Conservation (phyloP, 257 asterid genomes). For the Solanum appendiculatum region DNA sequence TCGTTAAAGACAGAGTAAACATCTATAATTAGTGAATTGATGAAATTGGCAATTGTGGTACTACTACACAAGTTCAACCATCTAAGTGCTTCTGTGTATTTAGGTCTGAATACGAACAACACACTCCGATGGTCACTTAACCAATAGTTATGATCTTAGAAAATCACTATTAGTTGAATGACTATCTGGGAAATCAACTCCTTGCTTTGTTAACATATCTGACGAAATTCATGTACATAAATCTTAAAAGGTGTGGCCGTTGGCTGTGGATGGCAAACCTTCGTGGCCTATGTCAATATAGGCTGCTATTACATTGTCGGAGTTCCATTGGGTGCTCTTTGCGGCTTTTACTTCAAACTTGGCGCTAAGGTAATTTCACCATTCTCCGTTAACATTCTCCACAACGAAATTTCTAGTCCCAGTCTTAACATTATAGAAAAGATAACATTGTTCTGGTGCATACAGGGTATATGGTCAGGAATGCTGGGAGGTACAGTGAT, state of each 20-base stretch:
- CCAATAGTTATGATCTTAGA: background rate
- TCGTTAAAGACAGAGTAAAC: background rate
- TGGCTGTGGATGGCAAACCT: slow-evolving; percentile 36
- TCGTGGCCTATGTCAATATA: slow-evolving; percentile 25
- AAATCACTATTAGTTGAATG: background rate
- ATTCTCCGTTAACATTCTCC: background rate
- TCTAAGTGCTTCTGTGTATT: background rate
- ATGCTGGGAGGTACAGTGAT: slow-evolving; percentile 54
- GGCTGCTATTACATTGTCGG: slow-evolving; percentile 28
- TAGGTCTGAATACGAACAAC: background rate
- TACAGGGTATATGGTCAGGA: slow-evolving; percentile 68
- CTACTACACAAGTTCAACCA: background rate
- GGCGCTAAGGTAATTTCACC: slow-evolving; percentile 18
- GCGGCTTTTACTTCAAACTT: slow-evolving; percentile 15
- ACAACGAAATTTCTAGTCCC: background rate
- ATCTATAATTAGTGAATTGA: background rate
- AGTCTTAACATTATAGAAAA: background rate
- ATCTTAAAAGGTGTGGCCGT: slow-evolving; percentile 21
- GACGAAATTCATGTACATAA: background rate
- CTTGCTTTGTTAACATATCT: background rate
- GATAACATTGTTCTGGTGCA: background rate
- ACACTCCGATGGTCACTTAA: background rate
- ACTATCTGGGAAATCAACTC: background rate
- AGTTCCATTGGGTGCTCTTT: slow-evolving; percentile 16
- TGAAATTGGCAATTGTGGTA: background rate